phyloP scores from a whole-genome alignment of 352 stramenopile species.

The Globisporangium irregulare region DNA sequence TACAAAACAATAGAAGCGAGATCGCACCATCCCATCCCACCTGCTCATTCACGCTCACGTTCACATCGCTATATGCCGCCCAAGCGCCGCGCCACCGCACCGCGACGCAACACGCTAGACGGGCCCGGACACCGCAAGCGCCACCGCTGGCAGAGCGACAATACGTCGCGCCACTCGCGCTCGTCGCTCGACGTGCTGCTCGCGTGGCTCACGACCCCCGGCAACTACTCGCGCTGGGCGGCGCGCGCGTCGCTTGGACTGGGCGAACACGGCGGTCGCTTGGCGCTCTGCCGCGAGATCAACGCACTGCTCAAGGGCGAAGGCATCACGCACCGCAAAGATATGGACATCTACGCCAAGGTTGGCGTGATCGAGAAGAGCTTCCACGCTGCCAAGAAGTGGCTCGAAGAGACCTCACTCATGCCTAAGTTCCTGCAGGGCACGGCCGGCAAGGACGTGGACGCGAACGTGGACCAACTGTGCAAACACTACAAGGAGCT shows the following conservation, averaged over 20 bases:
- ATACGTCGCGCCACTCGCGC: slow-evolving; percentile 4
- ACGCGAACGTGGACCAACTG: slow-evolving; percentile 14
- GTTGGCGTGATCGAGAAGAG: slow-evolving; percentile 18
- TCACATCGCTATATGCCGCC: not conserved
- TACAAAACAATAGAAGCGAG: not conserved
- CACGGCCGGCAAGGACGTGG: slow-evolving; percentile 13
- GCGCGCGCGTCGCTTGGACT: not conserved
- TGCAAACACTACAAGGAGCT: slow-evolving; percentile 20
- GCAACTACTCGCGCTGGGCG: slow-evolving; percentile 31
- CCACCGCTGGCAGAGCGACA: slow-evolving; percentile 18
- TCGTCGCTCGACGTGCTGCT: slow-evolving; percentile 32
- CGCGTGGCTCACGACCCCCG: slow-evolving; percentile 25
- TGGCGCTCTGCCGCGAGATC: slow-evolving; percentile 15
- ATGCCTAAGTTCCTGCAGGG: slow-evolving; percentile 15
- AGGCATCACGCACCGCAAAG: slow-evolving; percentile 16
- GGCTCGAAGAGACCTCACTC: slow-evolving; percentile 23
- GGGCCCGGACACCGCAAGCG: not conserved
- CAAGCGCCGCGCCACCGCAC: too few species aligned
- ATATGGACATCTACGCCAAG: slow-evolving; percentile 17
- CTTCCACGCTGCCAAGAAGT: slow-evolving; percentile 20
- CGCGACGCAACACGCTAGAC: not conserved
- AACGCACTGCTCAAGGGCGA: slow-evolving; percentile 10
- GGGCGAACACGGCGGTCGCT: not conserved
- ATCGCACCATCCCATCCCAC: not conserved
- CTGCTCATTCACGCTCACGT: not conserved